Base-by-base conservation (phyloP, 129 eudicot species). In the Glebionis coronaria region DNA sequence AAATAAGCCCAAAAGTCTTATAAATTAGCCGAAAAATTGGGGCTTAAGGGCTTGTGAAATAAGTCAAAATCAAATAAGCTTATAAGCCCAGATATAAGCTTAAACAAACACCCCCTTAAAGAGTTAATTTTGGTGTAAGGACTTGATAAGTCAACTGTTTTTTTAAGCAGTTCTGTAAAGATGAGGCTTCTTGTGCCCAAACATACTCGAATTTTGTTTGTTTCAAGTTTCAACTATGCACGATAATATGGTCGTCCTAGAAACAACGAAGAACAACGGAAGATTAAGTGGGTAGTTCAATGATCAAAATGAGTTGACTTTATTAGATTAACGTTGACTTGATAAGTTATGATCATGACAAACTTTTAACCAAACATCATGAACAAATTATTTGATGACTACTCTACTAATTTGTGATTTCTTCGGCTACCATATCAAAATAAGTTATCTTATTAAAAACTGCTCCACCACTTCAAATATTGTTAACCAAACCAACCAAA, bases 111-210 rank as follows among this genome's bases (percentile, higher is more conserved):
- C n/a, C n/a, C n/a, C n/a, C n/a, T n/a, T n/a, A n/a, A n/a, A n/a
- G n/a, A n/a, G n/a, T n/a, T n/a, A n/a, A n/a, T n/a, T n/a, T n/a
- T n/a, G n/a, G n/a, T n/a, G n/a, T n/a, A n/a, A n/a, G n/a, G n/a
- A n/a, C n/a, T n/a, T n/a, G n/a, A n/a, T n/a, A n/a, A n/a, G n/a
- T n/a, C n/a, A n/a, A n/a, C n/a, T n/a, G n/a, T n/a, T n/a, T n/a
- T n/a, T 66, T 72, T 72, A 84, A 63, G 85, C 61, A 61, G 79
- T 61, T 72, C 71, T 80, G 80, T 83, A 83, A 50, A 79, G 62
- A 47, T 87, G 88, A 31, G 90, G 86, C 69, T 76, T 88, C 85
- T 82, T 85, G 9, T 42, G 84, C 59, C 82, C 88, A 67, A 78
- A 78, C 97, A 91, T 91, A 63, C 71, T 74, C 18, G 73, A 23